These are phyloP conservation scores for Rubus parviflorus DNA, from an alignment of 306 rosid species.

Conservation along the genomic window DNA sequence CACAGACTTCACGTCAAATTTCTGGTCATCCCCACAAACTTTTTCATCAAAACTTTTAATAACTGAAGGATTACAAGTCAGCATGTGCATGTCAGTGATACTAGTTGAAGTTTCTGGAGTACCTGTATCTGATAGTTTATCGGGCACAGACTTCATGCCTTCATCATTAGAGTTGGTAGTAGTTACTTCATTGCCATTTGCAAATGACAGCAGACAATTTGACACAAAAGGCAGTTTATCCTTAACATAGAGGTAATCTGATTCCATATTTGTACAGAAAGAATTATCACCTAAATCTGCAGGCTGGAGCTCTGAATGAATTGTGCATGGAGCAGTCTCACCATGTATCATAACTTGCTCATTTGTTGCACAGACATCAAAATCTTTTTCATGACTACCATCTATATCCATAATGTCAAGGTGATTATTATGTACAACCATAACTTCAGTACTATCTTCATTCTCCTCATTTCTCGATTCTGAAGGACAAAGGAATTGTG, in stretches of 20 bases:
- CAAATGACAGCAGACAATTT: slow-evolving; percentile 30
- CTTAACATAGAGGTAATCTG: slow-evolving; percentile 40
- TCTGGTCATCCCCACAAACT: slow-evolving; percentile 41
- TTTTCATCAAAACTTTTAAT: slow-evolving; percentile 32
- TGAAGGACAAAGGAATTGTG: slow-evolving; percentile 30
- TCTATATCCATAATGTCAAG: slow-evolving; percentile 37
- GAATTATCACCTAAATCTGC: slow-evolving; percentile 31
- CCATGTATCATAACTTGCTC: slow-evolving; percentile 24
- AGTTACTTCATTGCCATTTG: slow-evolving; percentile 35
- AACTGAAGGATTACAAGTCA: slow-evolving; percentile 27
- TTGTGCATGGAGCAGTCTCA: slow-evolving; percentile 20
- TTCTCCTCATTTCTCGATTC: slow-evolving; percentile 33
- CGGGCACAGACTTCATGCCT: slow-evolving; percentile 41
- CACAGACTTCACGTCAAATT: slow-evolving; percentile 28
- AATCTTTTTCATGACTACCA: slow-evolving; percentile 32
- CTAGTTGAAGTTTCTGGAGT: slow-evolving; percentile 46
- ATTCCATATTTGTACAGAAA: slow-evolving; percentile 40
- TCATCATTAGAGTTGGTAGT: slow-evolving; percentile 45
- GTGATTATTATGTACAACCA: slow-evolving; percentile 33
- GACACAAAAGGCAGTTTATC: slow-evolving; percentile 40
- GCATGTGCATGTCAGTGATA: slow-evolving; percentile 31
- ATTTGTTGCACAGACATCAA: slow-evolving; percentile 35
- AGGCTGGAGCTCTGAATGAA: slow-evolving; percentile 29
- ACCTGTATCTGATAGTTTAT: slow-evolving; percentile 33
- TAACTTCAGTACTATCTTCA: slow-evolving; percentile 34